These are phyloP conservation scores for Sophora flavescens DNA, from an alignment of 306 rosid genomes.

Conservation along the genomic window DNA sequence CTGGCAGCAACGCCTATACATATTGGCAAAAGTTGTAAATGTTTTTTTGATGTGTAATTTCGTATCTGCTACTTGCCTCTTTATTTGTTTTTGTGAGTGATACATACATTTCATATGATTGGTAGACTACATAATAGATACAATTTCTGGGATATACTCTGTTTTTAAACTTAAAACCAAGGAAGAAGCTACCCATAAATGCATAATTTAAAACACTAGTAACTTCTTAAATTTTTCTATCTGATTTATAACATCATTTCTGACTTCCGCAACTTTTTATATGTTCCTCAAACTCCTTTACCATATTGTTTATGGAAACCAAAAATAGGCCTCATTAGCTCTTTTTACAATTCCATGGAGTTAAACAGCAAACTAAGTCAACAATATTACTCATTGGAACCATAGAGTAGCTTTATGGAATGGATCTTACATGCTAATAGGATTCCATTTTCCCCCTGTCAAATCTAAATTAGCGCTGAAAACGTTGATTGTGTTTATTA, in stretches of 20 bases:
- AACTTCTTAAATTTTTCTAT: background rate
- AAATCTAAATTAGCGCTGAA: slow-evolving; percentile 12
- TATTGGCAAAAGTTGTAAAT: slow-evolving; percentile 54
- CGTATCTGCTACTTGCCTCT: slow-evolving; percentile 10
- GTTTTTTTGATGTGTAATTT: slow-evolving; percentile 47
- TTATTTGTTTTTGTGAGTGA: background rate
- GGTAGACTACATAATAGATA: background rate
- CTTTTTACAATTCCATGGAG: background rate
- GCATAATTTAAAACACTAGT: background rate
- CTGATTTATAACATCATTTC: background rate
- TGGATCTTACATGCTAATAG: slow-evolving; percentile 8
- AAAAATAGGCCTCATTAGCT: background rate
- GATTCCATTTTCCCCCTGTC: background rate
- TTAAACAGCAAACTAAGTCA: background rate
- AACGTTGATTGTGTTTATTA: background rate
- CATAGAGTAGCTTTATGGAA: background rate
- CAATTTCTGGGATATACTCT: background rate
- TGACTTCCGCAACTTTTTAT: background rate
- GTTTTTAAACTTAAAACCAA: background rate
- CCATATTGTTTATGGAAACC: slow-evolving; percentile 8
- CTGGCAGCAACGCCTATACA: background rate
- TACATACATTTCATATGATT: slow-evolving; percentile 9
- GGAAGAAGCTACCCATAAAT: background rate
- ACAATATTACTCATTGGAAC: slow-evolving; percentile 3
- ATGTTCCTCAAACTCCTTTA: background rate